Conservation (phyloP, 164 flowering plant genomes). For the Nelumbo lutea region DNA sequence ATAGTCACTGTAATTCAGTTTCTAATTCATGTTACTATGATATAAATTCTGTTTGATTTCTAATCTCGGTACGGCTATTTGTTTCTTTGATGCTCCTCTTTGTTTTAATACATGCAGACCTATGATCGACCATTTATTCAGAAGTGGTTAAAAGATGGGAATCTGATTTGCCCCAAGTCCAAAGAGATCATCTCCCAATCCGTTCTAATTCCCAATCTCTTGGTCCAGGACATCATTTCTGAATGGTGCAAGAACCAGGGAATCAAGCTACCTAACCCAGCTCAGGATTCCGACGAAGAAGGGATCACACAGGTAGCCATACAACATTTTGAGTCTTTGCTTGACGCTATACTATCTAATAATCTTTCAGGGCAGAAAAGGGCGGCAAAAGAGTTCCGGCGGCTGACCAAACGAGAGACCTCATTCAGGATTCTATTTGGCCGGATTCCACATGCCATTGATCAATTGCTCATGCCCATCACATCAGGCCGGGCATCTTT, state of each 20-base stretch:
- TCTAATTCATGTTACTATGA: neutral
- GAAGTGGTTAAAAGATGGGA: conserved; percentile 59
- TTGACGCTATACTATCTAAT: conserved; percentile 41
- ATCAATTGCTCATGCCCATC: conserved; percentile 51
- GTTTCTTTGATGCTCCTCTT: neutral
- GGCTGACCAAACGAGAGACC: conserved; percentile 55
- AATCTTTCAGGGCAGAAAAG: conserved; percentile 41
- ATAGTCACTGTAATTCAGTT: neutral
- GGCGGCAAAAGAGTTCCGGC: conserved; percentile 71
- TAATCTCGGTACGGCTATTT: neutral
- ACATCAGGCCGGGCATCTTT: conserved; percentile 19
- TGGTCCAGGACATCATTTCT: conserved; percentile 48
- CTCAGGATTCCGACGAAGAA: conserved; percentile 24
- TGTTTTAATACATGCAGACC: conserved; percentile 42
- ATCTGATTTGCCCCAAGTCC: conserved; percentile 61
- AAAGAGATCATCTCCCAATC: conserved; percentile 66
- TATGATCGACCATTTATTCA: conserved; percentile 62
- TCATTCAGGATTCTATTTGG: conserved; percentile 72
- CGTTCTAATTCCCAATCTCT: conserved; percentile 55
- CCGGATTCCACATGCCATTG: conserved; percentile 43
- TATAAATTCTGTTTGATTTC: neutral
- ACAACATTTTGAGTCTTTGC: conserved; percentile 36
- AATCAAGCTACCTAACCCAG: conserved; percentile 28
- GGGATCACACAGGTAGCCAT: conserved; percentile 36
- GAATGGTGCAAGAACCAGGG: conserved; percentile 63